Percentiles rank a stretch among this genome's conserved stretches.
These are phyloP conservation scores for Pyricularia grisea DNA, from an alignment of 2,329 filamentous ascomycete species.

Conservation along the genomic window DNA sequence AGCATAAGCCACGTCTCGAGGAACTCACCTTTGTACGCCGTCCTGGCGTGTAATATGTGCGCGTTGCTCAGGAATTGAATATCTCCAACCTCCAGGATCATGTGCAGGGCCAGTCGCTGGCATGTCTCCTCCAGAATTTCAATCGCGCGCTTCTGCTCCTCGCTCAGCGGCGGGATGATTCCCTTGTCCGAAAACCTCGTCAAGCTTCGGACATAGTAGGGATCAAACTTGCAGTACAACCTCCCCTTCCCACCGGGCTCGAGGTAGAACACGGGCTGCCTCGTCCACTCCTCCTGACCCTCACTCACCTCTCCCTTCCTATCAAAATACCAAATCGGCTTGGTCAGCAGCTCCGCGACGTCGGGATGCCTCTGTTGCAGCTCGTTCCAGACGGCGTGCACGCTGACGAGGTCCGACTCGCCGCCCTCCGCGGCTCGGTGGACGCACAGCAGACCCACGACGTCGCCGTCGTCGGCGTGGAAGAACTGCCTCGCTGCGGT, in stretches of 20 bases:
- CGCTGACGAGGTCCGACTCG: constrained; percentile 72
- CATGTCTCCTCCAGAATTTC: constrained; percentile 68
- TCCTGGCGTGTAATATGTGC: constrained; percentile 73
- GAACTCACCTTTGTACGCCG: constrained; percentile 55
- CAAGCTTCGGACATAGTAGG: constrained; percentile 75
- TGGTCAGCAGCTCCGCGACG: constrained; percentile 63
- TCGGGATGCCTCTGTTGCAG: constrained; percentile 68
- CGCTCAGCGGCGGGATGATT: constrained; percentile 61
- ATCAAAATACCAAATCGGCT: constrained; percentile 87
- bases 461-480: constrained; percentile 74
- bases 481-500: constrained; percentile 81
- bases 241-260: constrained; percentile 58
- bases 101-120: constrained; percentile 64
- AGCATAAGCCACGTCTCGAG: background rate
- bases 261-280: constrained; percentile 64
- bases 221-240: constrained; percentile 81
- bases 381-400: constrained; percentile 74
- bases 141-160: constrained; percentile 59
- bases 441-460: constrained; percentile 77
- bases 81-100: constrained; percentile 78
- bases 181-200: constrained; percentile 64
- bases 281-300: constrained; percentile 68
- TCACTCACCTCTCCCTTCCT: constrained; percentile 73
- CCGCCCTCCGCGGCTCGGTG: constrained; percentile 71
- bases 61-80: constrained; percentile 80